Percentiles rank a stretch among this genome's conserved stretches.
Evolutionary conservation across 306 rosid species (phyloP).

Genomic region (Glycine latifolia): DNA sequence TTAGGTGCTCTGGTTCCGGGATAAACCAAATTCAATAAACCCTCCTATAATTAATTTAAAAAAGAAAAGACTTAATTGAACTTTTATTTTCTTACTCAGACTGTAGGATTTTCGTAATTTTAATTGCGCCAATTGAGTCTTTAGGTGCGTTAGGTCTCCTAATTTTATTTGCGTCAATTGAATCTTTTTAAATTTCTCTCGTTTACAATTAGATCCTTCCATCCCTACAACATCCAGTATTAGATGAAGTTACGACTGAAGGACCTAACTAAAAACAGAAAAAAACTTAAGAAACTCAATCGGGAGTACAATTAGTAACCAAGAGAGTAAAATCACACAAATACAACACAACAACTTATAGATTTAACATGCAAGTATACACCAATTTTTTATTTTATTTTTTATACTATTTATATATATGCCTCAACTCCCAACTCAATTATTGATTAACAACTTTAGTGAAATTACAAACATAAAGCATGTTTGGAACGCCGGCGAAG

Average conservation of each 20-base stretch:
- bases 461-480: neutral
- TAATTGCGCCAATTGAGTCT: neutral
- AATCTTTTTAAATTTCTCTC: neutral
- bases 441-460: neutral
- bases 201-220: neutral
- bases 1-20: constrained; percentile 10
- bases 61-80: neutral
- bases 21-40: constrained; percentile 30
- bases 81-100: neutral
- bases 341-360: too few relatives aligned
- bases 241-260: neutral
- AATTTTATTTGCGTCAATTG: too few relatives aligned
- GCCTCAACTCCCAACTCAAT: neutral
- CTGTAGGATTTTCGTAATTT: neutral
- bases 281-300: neutral
- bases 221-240: neutral
- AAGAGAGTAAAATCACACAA: neutral
- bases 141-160: neutral
- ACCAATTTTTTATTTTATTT: neutral
- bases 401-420: neutral
- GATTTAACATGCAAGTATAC: neutral
- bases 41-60: neutral
- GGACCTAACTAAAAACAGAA: neutral
- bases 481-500: too few relatives aligned
- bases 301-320: neutral